phyloP scores from a whole-genome alignment of 805 yeast genomes.

The Zygosaccharomyces siamensis region DNA sequence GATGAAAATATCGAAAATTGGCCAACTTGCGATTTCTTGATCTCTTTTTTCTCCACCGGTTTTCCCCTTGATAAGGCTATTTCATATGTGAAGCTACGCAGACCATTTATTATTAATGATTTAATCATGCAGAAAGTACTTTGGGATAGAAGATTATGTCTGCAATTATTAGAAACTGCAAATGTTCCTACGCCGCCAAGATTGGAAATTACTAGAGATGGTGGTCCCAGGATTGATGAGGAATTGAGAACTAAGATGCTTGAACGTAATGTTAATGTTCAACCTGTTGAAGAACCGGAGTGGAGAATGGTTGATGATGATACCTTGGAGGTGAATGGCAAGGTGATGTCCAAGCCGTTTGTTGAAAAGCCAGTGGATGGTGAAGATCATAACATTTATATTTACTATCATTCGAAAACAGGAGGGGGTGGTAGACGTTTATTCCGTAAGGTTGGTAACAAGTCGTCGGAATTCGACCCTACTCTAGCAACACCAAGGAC shows the following conservation, averaged over 20 bases:
- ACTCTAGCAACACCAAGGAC: slow-evolving; percentile 68
- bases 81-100: slow-evolving; percentile 77
- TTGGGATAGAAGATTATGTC: slow-evolving; percentile 95
- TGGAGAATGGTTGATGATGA: slow-evolving; percentile 91
- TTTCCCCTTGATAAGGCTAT: slow-evolving; percentile 96
- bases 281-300: slow-evolving; percentile 53
- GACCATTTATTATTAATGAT: slow-evolving; percentile 87
- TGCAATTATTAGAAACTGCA: slow-evolving; percentile 69
- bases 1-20: slow-evolving; percentile 93
- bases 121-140: slow-evolving; percentile 83
- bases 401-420: slow-evolving; percentile 77
- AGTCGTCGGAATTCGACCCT: slow-evolving; percentile 93
- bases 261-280: slow-evolving; percentile 51
- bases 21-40: slow-evolving; percentile 97
- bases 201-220: slow-evolving; percentile 88
- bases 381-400: slow-evolving; percentile 94
- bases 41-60: slow-evolving; percentile 91
- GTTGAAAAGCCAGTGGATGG: slow-evolving; percentile 99
- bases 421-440: slow-evolving; percentile 98
- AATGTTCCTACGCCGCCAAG: slow-evolving; percentile 88
- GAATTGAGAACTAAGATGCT: slow-evolving; percentile 57
- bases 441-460: slow-evolving; percentile 94
- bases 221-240: slow-evolving; percentile 84
- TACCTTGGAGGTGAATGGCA: slow-evolving; percentile 70
- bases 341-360: slow-evolving; percentile 75